These are phyloP conservation scores for Gastrodia elata DNA, from an alignment of 106 monocot species.

Conservation along the genomic window DNA sequence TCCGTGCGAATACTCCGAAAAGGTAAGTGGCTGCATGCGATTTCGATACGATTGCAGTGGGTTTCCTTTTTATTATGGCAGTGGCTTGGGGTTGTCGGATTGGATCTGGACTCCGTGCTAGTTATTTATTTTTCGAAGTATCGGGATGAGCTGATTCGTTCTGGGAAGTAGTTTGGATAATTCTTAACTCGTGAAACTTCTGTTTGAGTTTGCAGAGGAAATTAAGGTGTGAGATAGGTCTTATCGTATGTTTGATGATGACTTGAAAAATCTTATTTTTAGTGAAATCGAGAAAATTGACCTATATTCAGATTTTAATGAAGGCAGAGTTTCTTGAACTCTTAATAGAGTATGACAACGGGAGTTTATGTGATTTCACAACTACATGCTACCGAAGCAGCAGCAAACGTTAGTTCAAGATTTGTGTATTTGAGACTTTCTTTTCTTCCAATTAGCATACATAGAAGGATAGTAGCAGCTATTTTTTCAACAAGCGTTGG, in stretches of 20 bases:
- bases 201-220: neutral
- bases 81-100: neutral
- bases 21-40: slow-evolving; percentile 30
- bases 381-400: too few species aligned
- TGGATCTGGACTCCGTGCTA: neutral
- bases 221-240: neutral
- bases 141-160: neutral
- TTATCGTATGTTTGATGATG: neutral
- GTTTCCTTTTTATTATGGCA: neutral
- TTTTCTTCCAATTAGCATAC: too few species aligned
- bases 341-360: neutral
- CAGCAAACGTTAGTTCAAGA: too few species aligned
- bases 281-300: slow-evolving; percentile 1
- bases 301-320: neutral
- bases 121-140: neutral
- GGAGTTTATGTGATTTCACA: neutral
- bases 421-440: too few species aligned
- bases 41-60: neutral
- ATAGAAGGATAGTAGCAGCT: too few species aligned
- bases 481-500: too few species aligned
- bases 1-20: slow-evolving; percentile 85
- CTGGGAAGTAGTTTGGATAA: neutral
- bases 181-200: neutral
- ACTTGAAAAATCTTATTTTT: too few species aligned
- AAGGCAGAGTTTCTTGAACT: neutral